Evolutionary conservation across 495 filamentous ascomycete genomes (phyloP).

Genomic region (Arthonia radiata): DNA sequence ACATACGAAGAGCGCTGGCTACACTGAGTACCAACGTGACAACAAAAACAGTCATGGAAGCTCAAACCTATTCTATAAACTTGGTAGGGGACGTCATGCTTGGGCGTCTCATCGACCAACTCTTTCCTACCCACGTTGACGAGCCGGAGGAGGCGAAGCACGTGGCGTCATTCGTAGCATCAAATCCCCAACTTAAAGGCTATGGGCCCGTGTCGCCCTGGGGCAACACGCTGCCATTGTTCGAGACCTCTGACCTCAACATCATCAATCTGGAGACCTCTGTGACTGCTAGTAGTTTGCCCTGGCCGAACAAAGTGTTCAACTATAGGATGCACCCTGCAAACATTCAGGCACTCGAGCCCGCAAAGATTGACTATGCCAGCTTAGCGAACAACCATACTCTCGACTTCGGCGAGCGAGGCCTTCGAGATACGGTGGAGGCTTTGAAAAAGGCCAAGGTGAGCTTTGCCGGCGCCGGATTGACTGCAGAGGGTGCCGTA

Average conservation of each 20-base stretch:
- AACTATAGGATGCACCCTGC: slow-evolving; percentile 21
- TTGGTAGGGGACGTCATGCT: slow-evolving; percentile 22
- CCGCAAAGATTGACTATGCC: slow-evolving; percentile 13
- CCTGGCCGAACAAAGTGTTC: slow-evolving; percentile 19
- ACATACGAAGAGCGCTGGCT: too few species aligned
- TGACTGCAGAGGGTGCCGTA: slow-evolving; percentile 10
- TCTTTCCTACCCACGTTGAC: slow-evolving; percentile 13
- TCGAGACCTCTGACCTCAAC: slow-evolving; percentile 12
- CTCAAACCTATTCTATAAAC: too few species aligned
- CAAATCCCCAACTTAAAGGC: slow-evolving; percentile 5
- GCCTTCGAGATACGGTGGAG: slow-evolving; percentile 14
- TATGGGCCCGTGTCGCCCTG: slow-evolving; percentile 14
- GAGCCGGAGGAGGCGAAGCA: slow-evolving; percentile 7
- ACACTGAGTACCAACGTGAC: too few species aligned
- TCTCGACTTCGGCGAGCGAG: slow-evolving; percentile 15
- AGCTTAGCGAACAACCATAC: slow-evolving; percentile 19
- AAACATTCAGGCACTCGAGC: slow-evolving; percentile 12
- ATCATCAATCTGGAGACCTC: slow-evolving; percentile 22
- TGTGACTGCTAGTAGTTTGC: slow-evolving; percentile 10
- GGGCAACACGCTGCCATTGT: slow-evolving; percentile 14
- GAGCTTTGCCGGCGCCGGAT: slow-evolving; percentile 11
- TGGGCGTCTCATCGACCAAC: slow-evolving; percentile 20
- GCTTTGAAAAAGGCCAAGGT: slow-evolving; percentile 9
- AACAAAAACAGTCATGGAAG: too few species aligned
- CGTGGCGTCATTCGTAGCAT: slow-evolving; percentile 5